phyloP scores from a whole-genome alignment of 1,139 yeast species.

The Geotrichum restrictum region DNA sequence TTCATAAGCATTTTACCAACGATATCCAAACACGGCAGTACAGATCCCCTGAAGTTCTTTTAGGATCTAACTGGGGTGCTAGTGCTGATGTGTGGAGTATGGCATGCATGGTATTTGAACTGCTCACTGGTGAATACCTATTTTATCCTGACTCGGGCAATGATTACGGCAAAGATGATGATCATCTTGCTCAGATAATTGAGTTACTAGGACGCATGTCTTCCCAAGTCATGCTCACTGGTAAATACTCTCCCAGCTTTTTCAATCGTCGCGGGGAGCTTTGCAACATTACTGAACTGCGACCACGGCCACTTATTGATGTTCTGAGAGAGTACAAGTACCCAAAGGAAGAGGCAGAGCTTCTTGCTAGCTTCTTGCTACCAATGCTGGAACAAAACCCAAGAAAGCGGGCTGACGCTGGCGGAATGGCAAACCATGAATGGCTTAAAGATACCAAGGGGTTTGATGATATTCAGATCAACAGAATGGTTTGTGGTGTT shows the following conservation, averaged over 20 bases:
- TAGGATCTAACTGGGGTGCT: constrained; percentile 76
- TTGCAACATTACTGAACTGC: constrained; percentile 58
- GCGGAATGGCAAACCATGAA: constrained; percentile 72
- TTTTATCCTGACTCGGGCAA: constrained; percentile 75
- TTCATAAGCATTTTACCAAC: constrained; percentile 67
- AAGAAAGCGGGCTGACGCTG: constrained; percentile 69
- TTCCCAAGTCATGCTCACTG: constrained; percentile 47
- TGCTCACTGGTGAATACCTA: constrained; percentile 77
- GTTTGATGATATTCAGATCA: constrained; percentile 48
- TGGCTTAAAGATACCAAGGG: constrained; percentile 69
- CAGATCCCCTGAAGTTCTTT: constrained; percentile 71
- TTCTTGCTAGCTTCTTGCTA: constrained; percentile 57
- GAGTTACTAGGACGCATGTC: constrained; percentile 68
- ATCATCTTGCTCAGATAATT: constrained; percentile 79
- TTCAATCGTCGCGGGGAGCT: constrained; percentile 54
- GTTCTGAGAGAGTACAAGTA: constrained; percentile 70
- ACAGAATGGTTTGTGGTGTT: constrained; percentile 56
- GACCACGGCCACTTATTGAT: constrained; percentile 63
- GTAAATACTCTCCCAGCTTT: constrained; percentile 51
- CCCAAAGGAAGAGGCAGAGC: constrained; percentile 50
- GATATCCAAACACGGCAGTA: constrained; percentile 87
- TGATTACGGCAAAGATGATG: constrained; percentile 68
- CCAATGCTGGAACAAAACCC: constrained; percentile 77
- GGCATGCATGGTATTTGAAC: constrained; percentile 77
- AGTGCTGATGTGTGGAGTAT: constrained; percentile 80